Evolutionary conservation across 768 basidiomycete genomes (phyloP), one percentile per base, ranked within the genome.

Genomic region (Hebeloma cylindrosporum): DNA sequence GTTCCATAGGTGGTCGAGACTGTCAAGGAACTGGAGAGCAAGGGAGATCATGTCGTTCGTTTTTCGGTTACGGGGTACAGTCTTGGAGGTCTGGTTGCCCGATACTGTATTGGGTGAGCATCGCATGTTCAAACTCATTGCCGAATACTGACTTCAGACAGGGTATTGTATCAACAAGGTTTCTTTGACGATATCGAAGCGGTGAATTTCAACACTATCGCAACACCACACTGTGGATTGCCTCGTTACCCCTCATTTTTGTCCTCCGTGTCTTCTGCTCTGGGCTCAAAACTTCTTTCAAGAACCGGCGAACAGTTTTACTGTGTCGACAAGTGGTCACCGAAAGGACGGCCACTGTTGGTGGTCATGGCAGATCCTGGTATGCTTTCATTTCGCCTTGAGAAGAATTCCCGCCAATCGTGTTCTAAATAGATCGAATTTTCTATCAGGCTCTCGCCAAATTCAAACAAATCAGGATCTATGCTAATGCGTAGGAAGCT

Each of bases 281-380:
- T 94, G 7, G 92, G 87, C 0, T 79, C 87, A 0, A 79, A 70
- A 42, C 65, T 92, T 10, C 67, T 93, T 21, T 85, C 85, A 4
- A 70, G 91, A 42, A 90, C 91, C 0, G 92, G 92, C 5, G 78
- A 86, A 44, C 88, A 89, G 48, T 83, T 90, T 53, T 89, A 78
- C 58, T 81, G 75, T 43, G 71, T 69, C 0, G 91, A 94, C 63
- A 78, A 78, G 51, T 93, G 84, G 82, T 78, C 79, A 5, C 68
- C 74, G 4, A 76, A 69, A 34, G 87, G 88, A 6, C 70, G 80
- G 39, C 77, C 86, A 4, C 62, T 93, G 7, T 56, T 93, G 8
- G 79, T 87, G 44, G 78, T 89, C 32, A 83, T 92, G 79, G 83
- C 86, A 8, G 89, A 94, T 65, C 85, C 86, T 49, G 71, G 85